Evolutionary conservation across 768 basidiomycete genomes (phyloP), one percentile per base, ranked within the genome.

Genomic region (Podaxis carcinomalis): DNA sequence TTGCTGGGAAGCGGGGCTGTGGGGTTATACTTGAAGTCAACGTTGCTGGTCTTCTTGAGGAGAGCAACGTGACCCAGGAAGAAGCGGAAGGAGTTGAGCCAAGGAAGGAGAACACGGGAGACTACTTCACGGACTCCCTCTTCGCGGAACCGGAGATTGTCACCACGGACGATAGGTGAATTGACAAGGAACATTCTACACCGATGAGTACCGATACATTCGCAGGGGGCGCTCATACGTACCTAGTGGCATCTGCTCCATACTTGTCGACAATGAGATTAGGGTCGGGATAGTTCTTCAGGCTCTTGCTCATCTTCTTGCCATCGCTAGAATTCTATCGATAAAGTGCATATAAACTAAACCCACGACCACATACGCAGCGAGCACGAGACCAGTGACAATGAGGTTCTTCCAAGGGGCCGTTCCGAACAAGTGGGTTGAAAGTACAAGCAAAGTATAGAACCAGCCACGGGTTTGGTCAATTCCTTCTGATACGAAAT

Each of bases 391-490:
- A 64, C 97, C 97, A 39, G 90, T 93, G 49, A 95, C 93, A 63
- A 98, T 97, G 68, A 99, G 77, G 73, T 99, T 99, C 79, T 95
- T 93, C 96, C 97, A 98, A 3, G 97, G 96, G 1, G 97, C 96
- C 59, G 75, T 86, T 49, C 89, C 90, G 69, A 97, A 98, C 55
- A 99, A 80, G 72, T 96, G 95, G 21, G 95, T 97, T n/a, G 92
- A 92, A 25, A 98, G 81, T 3, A 99, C 95, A 44, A 99, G 85
- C 13, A 99, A 76, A 2, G 97, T 98, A 78, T 99, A 99, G 83
- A 99, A 99, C 97, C 97, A 99, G 23, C 97, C 97, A 67, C 97
- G 87, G 27, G 96, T 98, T 75, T 99, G 97, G 73, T 99, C 97
- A 64, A 99, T 96, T 68, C 95, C 96, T 74, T 99, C 97, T 5